Conservation (phyloP, 495 filamentous ascomycete species). For the Chaetomium cochliodes region DNA sequence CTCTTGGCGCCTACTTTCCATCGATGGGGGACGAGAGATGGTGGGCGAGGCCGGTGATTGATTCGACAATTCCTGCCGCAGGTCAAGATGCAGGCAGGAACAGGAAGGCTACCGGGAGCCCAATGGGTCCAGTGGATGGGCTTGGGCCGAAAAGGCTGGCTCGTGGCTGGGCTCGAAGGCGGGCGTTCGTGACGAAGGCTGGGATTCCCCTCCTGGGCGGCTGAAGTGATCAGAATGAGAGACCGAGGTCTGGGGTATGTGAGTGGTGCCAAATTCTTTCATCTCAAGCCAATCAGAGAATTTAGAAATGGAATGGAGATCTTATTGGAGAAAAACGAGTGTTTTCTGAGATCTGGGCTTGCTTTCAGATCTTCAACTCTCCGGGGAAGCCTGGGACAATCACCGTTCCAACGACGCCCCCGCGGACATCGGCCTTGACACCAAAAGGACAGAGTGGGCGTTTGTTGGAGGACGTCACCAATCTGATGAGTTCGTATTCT, state of each 20-base stretch:
- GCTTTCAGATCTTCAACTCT: neutral
- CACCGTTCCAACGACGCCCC: neutral
- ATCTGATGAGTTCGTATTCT: neutral
- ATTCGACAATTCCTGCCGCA: constrained; percentile 43
- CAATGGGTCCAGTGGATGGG: constrained; percentile 27
- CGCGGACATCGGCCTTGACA: neutral
- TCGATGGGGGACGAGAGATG: constrained; percentile 25
- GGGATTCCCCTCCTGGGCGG: constrained; percentile 10
- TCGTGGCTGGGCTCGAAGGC: constrained; percentile 14
- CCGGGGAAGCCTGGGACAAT: neutral
- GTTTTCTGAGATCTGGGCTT: neutral
- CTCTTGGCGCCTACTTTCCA: constrained; percentile 20
- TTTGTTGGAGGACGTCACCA: neutral
- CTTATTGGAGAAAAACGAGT: constrained; percentile 31
- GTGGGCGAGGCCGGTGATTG: constrained; percentile 35
- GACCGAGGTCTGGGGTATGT: neutral
- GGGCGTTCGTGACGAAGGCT: constrained; percentile 19
- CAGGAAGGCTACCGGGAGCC: constrained; percentile 36
- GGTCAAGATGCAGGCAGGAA: constrained; percentile 42
- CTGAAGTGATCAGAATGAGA: constrained; percentile 4
- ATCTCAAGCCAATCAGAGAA: constrained; percentile 33
- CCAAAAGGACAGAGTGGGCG: neutral
- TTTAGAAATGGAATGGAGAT: neutral
- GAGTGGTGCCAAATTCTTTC: constrained; percentile 23
- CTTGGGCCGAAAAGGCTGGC: constrained; percentile 29